phyloP scores from a whole-genome alignment of 169 alveolate genomes.

The Condylostoma magnum region DNA sequence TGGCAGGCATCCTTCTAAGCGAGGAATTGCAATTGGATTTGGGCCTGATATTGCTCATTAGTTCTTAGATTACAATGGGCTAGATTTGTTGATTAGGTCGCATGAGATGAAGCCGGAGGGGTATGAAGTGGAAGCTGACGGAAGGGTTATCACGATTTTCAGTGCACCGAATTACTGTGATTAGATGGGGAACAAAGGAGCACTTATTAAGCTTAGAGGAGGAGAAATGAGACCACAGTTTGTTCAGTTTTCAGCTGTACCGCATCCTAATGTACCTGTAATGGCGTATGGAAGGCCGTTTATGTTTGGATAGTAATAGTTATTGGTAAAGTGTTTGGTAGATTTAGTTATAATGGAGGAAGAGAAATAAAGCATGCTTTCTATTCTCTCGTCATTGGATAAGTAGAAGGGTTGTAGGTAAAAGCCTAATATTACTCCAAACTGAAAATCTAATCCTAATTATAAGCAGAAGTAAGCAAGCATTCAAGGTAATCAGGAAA shows the following conservation, averaged over 20 bases:
- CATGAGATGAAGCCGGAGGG: conserved; percentile 99
- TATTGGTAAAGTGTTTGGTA: too few species aligned
- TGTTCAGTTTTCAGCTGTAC: conserved; percentile 90
- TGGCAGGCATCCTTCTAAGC: conserved; percentile 96
- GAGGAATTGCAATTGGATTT: conserved; percentile 96
- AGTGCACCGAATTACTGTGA: conserved; percentile 99
- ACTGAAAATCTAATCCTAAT: too few species aligned
- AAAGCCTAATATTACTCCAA: too few species aligned
- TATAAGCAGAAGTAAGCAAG: too few species aligned
- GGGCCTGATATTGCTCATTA: conserved; percentile 97
- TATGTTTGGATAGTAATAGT: background rate
- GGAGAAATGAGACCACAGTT: conserved; percentile 86
- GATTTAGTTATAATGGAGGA: too few species aligned
- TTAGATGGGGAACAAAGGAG: conserved; percentile 99
- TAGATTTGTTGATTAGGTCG: conserved; percentile 91
- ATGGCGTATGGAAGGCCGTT: conserved; percentile 89
- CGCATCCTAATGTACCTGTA: conserved; percentile 93
- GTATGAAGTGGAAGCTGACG: conserved; percentile 96
- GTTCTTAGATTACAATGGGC: conserved; percentile 90
- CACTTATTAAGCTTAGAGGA: conserved; percentile 88
- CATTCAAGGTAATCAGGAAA: too few species aligned
- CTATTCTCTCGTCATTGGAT: too few species aligned
- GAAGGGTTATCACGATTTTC: conserved; percentile 96
- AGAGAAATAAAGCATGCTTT: too few species aligned
- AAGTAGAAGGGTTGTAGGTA: too few species aligned